Percentiles rank a stretch among this genome's conserved stretches.
phyloP scores from a whole-genome alignment of 495 filamentous ascomycete genomes.

The Penicillium daleae region DNA sequence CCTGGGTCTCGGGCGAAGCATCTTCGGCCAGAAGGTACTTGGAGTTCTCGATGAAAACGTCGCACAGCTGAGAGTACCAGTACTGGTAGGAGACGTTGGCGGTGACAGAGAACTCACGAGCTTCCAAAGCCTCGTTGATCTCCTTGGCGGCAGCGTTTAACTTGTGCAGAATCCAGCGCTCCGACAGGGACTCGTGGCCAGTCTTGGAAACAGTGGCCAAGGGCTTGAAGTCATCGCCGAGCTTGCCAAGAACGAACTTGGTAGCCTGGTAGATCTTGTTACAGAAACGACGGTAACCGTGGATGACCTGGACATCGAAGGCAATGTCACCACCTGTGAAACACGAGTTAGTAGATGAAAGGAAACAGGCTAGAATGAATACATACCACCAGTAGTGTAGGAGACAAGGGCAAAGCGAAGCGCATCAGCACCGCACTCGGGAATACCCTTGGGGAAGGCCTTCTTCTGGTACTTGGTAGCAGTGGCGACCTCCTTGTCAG shows the following conservation, averaged over 20 bases:
- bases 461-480: conserved; percentile 80
- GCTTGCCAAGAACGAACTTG: conserved; percentile 61
- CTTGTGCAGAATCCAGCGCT: conserved; percentile 86
- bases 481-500: conserved; percentile 70
- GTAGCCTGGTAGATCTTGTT: conserved; percentile 94
- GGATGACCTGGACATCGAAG: conserved; percentile 83
- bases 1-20: conserved; percentile 55
- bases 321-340: conserved; percentile 69
- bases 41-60: conserved; percentile 77
- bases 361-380: conserved; percentile 9
- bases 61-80: conserved; percentile 68
- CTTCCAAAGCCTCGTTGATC: conserved; percentile 69
- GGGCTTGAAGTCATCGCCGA: conserved; percentile 73
- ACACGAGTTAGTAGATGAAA: conserved; percentile 26
- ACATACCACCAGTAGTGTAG: conserved; percentile 80
- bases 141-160: conserved; percentile 73
- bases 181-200: conserved; percentile 70
- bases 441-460: conserved; percentile 79
- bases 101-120: conserved; percentile 70
- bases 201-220: conserved; percentile 56
- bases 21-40: conserved; percentile 71
- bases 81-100: conserved; percentile 70
- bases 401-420: conserved; percentile 79
- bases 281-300: conserved; percentile 81
- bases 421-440: conserved; percentile 85